These are phyloP conservation scores for Neltuma alba DNA, from an alignment of 306 rosid genomes.

Conservation along the genomic window DNA sequence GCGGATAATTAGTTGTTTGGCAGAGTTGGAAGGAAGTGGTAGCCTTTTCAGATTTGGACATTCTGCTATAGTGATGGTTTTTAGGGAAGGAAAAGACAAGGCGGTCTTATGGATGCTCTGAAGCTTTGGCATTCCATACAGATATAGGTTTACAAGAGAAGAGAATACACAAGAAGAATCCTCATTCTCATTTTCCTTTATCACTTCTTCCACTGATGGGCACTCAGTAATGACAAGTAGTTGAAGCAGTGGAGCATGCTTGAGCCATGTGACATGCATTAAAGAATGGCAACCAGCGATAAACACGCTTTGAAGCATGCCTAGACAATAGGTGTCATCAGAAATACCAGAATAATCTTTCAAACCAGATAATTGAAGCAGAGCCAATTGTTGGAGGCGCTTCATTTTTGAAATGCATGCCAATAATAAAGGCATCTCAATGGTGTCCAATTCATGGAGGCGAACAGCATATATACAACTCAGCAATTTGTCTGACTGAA, in stretches of 20 bases:
- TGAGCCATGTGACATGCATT: not conserved
- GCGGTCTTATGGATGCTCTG: not conserved
- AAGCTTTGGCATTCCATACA: not conserved
- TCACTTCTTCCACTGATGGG: not conserved
- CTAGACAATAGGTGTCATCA: not conserved
- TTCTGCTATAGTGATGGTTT: rapidly evolving
- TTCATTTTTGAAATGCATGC: not conserved
- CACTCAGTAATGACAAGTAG: rapidly evolving
- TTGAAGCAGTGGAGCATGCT: not conserved
- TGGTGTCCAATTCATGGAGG: not conserved
- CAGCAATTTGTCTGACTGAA: not conserved
- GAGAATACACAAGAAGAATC: not conserved
- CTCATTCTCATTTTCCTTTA: not conserved
- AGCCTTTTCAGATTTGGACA: not conserved
- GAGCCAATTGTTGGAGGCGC: too few species aligned
- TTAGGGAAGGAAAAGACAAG: not conserved
- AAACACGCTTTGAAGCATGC: not conserved
- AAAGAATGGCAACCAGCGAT: rapidly evolving
- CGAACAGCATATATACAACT: not conserved
- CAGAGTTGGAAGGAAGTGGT: not conserved
- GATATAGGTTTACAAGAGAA: not conserved
- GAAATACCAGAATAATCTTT: not conserved
- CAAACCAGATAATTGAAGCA: too few species aligned
- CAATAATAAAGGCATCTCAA: not conserved
- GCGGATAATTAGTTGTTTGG: not conserved